Evolutionary conservation across 768 basidiomycete species (phyloP).

Genomic region (Pleurotus salmoneostramineus): DNA sequence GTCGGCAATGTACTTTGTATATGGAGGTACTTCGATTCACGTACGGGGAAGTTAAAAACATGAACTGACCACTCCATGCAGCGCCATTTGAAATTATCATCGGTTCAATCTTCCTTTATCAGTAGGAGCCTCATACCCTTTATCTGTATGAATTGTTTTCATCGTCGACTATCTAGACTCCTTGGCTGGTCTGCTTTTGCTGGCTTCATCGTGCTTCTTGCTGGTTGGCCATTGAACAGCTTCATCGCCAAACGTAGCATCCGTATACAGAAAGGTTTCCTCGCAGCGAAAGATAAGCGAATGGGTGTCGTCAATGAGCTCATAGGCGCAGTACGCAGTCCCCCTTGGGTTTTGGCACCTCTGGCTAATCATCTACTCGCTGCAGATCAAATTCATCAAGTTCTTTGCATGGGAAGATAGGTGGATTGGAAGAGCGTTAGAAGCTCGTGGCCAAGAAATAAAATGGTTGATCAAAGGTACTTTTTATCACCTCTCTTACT

Average conservation of each 20-base stretch:
- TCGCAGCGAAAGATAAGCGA: constrained; percentile 66
- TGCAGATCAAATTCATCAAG: constrained; percentile 70
- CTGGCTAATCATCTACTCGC: background rate
- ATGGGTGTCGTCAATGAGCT: constrained; percentile 79
- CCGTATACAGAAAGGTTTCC: constrained; percentile 54
- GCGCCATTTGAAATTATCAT: constrained; percentile 79
- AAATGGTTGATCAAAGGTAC: constrained; percentile 73
- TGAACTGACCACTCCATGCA: constrained; percentile 13
- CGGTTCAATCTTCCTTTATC: constrained; percentile 71
- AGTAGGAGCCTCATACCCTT: constrained; percentile 34
- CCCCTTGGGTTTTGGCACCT: background rate
- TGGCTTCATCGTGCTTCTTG: constrained; percentile 63
- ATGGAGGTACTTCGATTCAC: constrained; percentile 41
- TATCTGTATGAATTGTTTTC: background rate
- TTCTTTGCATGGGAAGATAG: constrained; percentile 81
- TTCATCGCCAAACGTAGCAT: constrained; percentile 57
- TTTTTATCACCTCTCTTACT: background rate
- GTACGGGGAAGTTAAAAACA: constrained; percentile 8
- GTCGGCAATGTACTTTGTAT: constrained; percentile 61
- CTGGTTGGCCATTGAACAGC: constrained; percentile 72
- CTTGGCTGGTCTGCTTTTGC: constrained; percentile 71
- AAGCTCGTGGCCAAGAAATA: constrained; percentile 68
- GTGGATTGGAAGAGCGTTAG: constrained; percentile 66
- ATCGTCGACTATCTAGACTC: constrained; percentile 31
- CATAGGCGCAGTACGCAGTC: constrained; percentile 51